Base-by-base conservation (phyloP, 371 early-diverging fungal genomes). In the Zychaea mexicana region DNA sequence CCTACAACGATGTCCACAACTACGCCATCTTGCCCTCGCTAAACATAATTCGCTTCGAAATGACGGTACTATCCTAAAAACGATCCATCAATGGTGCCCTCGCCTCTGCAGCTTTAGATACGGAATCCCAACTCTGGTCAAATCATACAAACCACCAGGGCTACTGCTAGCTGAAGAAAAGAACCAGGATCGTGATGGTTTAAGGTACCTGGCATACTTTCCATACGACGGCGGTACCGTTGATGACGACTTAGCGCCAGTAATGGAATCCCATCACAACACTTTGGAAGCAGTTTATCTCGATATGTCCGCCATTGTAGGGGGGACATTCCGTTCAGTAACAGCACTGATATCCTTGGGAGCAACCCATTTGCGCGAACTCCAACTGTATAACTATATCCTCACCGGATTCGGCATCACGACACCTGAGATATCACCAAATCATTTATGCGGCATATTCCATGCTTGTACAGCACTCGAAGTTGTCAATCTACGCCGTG, bases 21-120 rank as follows among this genome's bases (percentile, higher is more conserved):
- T 49, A 24, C 49, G 49, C 13, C 49, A 49, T 24, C 49, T 49
- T 22, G 49, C 49, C 7, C 24, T 49, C 6, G 49, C 49, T 24
- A 49, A 49, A 13, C 49, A 49, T 13, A 49, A 49, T 49, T 49
- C 22, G 24, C 49, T 49, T 4, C 49, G 49, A 19, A 49, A 49
- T 49, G 49, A 49, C 24, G 22, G 49, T 22, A 49, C 10, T 0
- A 49, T 49, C 21, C 49, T 49, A 24, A 19, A 24, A 2, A 49
- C 49, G 12, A 49, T 49, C 22, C 49, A 49, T 49, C 21, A 49
- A 49, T 49, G 22, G 22, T 49, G 49, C n/a, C 49, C 49, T 49
- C 49, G 24, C 24, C 4, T 49, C 6, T 49, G 49, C 13, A 49
- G 49, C 24, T 49, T 49, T 24, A 19, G 49, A 0, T 49, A 49